Evolutionary conservation across 2,329 filamentous ascomycete species (phyloP), one percentile per base, ranked within the genome.

Genomic region (Fusarium sp.): DNA sequence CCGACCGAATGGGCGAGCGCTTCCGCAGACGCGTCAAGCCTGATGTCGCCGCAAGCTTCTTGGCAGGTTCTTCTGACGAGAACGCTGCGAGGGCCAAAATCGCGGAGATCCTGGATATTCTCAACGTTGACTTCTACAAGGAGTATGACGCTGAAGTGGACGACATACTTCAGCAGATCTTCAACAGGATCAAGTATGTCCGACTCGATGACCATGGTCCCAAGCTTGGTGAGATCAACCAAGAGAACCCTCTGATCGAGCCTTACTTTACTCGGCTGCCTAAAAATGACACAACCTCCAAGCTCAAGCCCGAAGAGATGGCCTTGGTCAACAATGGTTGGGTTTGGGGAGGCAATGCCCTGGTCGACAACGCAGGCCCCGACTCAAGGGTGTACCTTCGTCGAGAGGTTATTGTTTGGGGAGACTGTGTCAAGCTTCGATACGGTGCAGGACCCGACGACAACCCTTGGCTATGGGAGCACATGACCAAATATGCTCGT

Each of bases 281-380:
- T 2, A 78, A 86, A 31, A 97, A 97, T 73, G 88, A 91, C 12
- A 88, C 85, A 12, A 97, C 96, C 1, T 85, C 89, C 65, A 90
- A 92, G 74, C 91, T 97, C 75, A 89, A 89, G 59, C 85, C 89
- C 2, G 90, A 91, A 59, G 91, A 94, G 42, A 85, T 97, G 45
- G 92, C 93, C 4, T 82, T 99, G 52, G 94, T 91, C 40, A 98
- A 98, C 80, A 99, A 99, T 76, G 96, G 96, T 42, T 99, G 96
- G 96, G 94, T 99, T 10, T 99, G 96, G 96, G 95, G 93, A 61
- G 95, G 95, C 8, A 97, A 98, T 80, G 95, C 96, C 2, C 87
- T 98, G 80, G 86, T 93, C 42, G 96, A 99, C 81, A 96, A 98
- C 75, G 96, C 96, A 31, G 97, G 97, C 0, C 91, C 94, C 0